Evolutionary conservation across 768 basidiomycete genomes (phyloP), one percentile per base, ranked within the genome.

Genomic region (Boletus rubropictus): DNA sequence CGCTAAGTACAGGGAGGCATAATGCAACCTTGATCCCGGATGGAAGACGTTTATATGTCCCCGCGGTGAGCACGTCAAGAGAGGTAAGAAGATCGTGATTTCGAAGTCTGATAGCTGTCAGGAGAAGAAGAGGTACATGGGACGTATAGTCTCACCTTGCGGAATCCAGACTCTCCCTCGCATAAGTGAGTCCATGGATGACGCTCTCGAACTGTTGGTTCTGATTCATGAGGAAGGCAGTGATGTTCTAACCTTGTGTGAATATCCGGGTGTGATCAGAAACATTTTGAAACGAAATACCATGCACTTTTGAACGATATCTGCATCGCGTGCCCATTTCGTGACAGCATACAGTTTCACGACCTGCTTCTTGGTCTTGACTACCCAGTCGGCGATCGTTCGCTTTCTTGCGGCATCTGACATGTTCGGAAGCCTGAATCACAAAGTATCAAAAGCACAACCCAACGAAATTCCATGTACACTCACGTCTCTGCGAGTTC

Each of bases 81-180:
- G 94, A 94, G 1, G 92, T 95, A 4, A 93, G 75, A 20, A 97
- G 72, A 66, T 98, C 95, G 51, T 94, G 91, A 67, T 97, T 97
- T 47, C 94, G 84, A 17, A 92, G 77, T 60, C 94, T 91, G 58
- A 5, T 11, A 5, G 17, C 10, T 9, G 32, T 53, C 22, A 49
- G 39, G 27, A 35, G 7, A 42, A 18, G 21, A 34, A 3, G 20
- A 38, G 7, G 21, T 18, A 14, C 9, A 18, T 27, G 17, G 15
- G 7, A 6, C 10, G 39, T 4, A 8, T 8, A 6, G 20, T 61
- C 75, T 52, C 48, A 87, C 92, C 91, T 80, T 31, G 92, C 86
- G 32, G 82, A 77, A 56, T 87, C 84, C 40, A 97, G 69, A 35
- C 76, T 75, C 42, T 86, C 79, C 51, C 79, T 83, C 2, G 81